phyloP scores from a whole-genome alignment of 495 filamentous ascomycete genomes.

The Penicillium cataractarum region DNA sequence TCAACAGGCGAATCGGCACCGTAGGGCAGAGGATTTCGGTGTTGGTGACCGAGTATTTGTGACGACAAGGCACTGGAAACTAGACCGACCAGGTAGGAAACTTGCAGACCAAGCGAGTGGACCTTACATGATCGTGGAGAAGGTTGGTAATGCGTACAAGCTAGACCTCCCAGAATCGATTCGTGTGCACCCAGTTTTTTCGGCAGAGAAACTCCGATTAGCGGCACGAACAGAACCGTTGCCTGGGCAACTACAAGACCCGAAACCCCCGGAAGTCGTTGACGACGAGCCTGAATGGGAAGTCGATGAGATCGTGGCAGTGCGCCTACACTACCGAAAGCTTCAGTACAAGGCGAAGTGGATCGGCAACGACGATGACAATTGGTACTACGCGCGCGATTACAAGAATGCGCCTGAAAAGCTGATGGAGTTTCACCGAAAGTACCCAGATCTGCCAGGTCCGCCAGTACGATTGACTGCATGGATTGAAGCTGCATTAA shows the following conservation, averaged over 20 bases:
- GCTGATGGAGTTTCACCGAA: not conserved
- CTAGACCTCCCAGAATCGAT: not conserved
- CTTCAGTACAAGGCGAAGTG: conserved; percentile 13
- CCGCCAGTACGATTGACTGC: not conserved
- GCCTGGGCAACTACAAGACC: not conserved
- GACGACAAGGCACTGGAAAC: not conserved
- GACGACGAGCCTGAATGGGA: conserved; percentile 16
- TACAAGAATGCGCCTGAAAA: conserved; percentile 11
- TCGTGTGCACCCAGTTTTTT: conserved; percentile 16
- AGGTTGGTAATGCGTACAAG: not conserved
- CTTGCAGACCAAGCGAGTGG: not conserved
- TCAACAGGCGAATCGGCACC: not conserved
- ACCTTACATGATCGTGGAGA: not conserved
- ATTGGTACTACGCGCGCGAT: conserved; percentile 9
- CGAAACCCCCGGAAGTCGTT: not conserved
- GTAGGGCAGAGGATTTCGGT: not conserved
- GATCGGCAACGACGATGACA: conserved; percentile 4
- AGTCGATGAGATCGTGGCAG: conserved; percentile 2
- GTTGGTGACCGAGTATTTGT: not conserved
- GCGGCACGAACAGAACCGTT: conserved; percentile 4
- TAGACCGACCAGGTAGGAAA: not conserved
- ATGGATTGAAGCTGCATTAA: not conserved
- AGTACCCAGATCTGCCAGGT: conserved; percentile 5
- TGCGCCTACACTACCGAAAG: conserved; percentile 5
- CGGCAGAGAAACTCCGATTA: conserved; percentile 12